Evolutionary conservation across 2,329 filamentous ascomycete species (phyloP), one percentile per base, ranked within the genome.

Genomic region (Exserohilum rostratum): DNA sequence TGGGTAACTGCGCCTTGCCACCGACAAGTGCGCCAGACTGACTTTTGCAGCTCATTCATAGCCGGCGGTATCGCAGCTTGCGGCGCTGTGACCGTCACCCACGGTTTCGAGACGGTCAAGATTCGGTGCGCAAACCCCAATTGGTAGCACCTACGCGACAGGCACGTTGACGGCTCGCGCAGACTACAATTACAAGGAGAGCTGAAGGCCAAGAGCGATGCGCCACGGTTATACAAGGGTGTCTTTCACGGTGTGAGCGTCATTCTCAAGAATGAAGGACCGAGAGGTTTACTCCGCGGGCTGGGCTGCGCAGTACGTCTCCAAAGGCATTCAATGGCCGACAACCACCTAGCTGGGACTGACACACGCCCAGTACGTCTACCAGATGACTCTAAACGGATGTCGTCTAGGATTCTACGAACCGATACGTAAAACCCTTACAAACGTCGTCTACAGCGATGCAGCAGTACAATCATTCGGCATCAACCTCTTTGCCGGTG

Each of bases 91-190:
- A 98, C 93, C 35, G 93, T 96, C 63, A 98, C 95, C 46, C 95
- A 99, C 78, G 93, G 93, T 53, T 98, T 98, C 80, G 95, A 99
- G 79, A 98, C 93, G 11, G 92, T 99, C 75, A 99, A 99, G 85
- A 98, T 98, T 74, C 90, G 93, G 89, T 93, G 82, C 73, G 82
- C 72, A 57, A 45, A 46, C 25, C 25, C 25, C 35, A 11, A 15
- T 20, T 46, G 20, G 38, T 22, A 45, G 17, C 25, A 30, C 18
- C 43, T 44, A 13, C 42, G n/a, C 35, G 20, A 40, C 49, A 49
- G 43, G 12, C 17, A 25, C 38, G 56, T 65, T 72, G 58, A 72
- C 60, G 37, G 46, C 42, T 46, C 39, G 25, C 33, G 55, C 74
- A 93, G 91, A 70, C 87, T 99, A 85, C 95, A 99, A 80, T 78